These are phyloP conservation scores for Corymbia calophylla DNA, from an alignment of 441 rosid species.

Conservation along the genomic window DNA sequence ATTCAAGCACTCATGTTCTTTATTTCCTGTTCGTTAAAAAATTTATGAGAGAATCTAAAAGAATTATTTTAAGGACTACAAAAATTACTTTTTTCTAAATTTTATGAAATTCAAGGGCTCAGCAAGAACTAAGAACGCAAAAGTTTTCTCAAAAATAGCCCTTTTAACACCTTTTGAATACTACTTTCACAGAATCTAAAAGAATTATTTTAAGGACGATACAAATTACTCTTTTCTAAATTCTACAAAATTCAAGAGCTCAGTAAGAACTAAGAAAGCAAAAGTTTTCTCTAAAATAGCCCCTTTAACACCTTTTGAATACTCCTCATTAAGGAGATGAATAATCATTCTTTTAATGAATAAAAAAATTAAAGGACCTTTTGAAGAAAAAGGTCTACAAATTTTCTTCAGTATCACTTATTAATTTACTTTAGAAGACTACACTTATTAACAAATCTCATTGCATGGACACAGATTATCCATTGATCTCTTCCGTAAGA, in stretches of 20 bases:
- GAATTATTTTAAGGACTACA: background rate
- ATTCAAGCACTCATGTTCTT: background rate
- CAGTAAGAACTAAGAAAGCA: background rate
- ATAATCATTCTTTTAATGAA: background rate
- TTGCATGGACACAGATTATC: background rate
- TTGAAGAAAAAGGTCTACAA: background rate
- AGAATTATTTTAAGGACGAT: background rate
- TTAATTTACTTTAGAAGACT: background rate
- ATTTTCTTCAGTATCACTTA: background rate
- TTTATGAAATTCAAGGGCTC: background rate
- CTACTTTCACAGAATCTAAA: background rate
- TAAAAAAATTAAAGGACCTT: background rate
- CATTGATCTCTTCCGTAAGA: background rate
- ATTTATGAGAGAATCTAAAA: background rate
- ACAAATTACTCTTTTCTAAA: background rate
- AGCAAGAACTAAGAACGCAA: background rate
- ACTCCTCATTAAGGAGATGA: background rate
- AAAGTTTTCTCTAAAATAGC: background rate
- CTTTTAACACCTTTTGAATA: background rate
- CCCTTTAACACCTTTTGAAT: background rate
- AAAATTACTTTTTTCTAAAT: background rate
- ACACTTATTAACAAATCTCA: background rate
- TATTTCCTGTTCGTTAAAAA: background rate
- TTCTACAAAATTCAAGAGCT: background rate
- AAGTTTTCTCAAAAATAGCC: background rate